Percentiles rank a stretch among this genome's conserved stretches.
These are phyloP conservation scores for Solanum verrucosum DNA, from an alignment of 257 asterid genomes.

Conservation along the genomic window DNA sequence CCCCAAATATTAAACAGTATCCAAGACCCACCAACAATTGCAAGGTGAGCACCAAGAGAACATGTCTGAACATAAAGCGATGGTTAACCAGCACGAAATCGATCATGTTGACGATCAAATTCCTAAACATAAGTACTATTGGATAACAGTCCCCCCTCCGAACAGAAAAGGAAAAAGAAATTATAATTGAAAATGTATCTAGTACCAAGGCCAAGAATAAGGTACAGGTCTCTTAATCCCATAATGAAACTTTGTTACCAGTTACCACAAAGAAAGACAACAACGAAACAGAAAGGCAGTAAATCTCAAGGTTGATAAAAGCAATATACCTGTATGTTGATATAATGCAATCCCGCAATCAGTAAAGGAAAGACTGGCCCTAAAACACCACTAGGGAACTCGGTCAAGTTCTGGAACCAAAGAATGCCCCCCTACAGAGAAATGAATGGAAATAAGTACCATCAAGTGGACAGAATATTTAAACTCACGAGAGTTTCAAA, in stretches of 20 bases:
- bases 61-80: not conserved
- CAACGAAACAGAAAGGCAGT: not conserved
- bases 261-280: not conserved
- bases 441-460: not conserved
- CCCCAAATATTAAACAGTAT: not conserved
- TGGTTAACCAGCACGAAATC: not conserved
- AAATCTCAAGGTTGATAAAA: not conserved
- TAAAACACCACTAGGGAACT: slow-evolving; percentile 53
- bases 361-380: slow-evolving; percentile 76
- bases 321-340: slow-evolving; percentile 55
- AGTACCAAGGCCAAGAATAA: not conserved
- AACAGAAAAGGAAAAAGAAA: not conserved
- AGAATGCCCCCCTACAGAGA: slow-evolving; percentile 60
- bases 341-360: slow-evolving; percentile 66
- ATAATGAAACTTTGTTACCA: not conserved
- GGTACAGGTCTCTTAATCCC: not conserved
- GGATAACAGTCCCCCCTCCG: not conserved
- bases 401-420: slow-evolving; percentile 90
- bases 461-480: not conserved
- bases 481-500: not conserved
- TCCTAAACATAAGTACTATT: not conserved
- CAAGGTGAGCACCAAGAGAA: not conserved
- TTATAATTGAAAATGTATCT: not conserved
- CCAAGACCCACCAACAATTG: not conserved
- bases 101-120: not conserved